A percentile compares a stretch with the other conserved stretches of the same genome.
phyloP scores from a whole-genome alignment of 2,329 filamentous ascomycete genomes.

The Phialophora chinensis region DNA sequence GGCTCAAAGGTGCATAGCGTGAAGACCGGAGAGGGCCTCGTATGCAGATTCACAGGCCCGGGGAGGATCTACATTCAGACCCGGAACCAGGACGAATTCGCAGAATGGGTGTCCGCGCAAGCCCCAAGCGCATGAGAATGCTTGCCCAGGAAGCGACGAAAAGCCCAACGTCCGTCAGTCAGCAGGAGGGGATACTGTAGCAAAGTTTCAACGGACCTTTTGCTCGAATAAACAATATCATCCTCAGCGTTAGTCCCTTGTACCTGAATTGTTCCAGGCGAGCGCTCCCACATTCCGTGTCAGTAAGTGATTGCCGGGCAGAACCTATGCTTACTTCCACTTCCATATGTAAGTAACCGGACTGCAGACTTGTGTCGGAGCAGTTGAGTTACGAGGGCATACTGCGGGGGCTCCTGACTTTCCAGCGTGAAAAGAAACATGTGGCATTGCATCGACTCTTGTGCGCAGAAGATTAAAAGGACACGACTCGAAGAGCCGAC shows the following conservation, averaged over 20 bases:
- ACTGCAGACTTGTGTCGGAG: neutral
- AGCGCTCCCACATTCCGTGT: neutral
- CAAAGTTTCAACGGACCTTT: neutral
- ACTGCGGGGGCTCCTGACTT: no score
- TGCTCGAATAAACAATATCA: neutral
- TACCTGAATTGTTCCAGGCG: neutral
- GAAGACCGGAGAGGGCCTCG: conserved; percentile 33
- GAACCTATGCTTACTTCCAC: neutral
- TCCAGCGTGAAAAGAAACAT: no score
- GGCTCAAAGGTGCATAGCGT: conserved; percentile 20
- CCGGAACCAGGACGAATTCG: conserved; percentile 34
- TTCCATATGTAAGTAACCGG: neutral
- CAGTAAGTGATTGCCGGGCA: neutral
- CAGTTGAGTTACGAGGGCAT: neutral
- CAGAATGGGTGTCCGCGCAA: conserved; percentile 18
- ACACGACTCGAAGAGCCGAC: no score
- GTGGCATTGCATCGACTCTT: no score
- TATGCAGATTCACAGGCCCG: conserved; percentile 35
- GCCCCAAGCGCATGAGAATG: neutral
- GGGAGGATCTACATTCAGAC: conserved; percentile 36
- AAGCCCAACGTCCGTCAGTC: neutral
- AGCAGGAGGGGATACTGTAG: neutral
- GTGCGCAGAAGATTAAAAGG: no score
- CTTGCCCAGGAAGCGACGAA: neutral
- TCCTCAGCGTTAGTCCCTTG: neutral